Evolutionary conservation across 805 yeast species (phyloP).

Genomic region (Wickerhamiella nectarea): DNA sequence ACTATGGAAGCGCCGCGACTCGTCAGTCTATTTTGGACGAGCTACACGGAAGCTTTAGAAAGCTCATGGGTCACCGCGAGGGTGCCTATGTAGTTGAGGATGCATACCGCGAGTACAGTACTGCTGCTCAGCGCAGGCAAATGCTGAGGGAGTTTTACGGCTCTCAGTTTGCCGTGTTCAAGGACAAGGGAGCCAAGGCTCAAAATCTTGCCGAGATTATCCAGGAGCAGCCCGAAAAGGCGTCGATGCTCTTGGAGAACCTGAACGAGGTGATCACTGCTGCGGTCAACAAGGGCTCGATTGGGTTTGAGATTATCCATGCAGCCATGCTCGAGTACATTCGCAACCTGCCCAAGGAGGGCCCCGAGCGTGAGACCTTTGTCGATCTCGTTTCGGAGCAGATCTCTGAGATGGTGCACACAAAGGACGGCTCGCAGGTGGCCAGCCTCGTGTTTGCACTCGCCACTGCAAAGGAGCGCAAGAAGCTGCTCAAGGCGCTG

Average conservation of each 20-base stretch:
- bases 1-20: constrained; percentile 77
- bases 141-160: constrained; percentile 97
- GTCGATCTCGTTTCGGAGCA: constrained; percentile 76
- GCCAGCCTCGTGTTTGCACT: constrained; percentile 67
- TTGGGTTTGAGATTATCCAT: constrained; percentile 90
- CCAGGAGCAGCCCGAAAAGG: constrained; percentile 59
- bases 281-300: constrained; percentile 87
- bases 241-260: constrained; percentile 59
- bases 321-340: constrained; percentile 89
- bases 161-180: constrained; percentile 81
- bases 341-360: constrained; percentile 48
- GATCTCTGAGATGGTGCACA: constrained; percentile 87
- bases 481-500: constrained; percentile 54
- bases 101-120: constrained; percentile 69
- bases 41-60: constrained; percentile 80
- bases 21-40: constrained; percentile 66
- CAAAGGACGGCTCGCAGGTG: constrained; percentile 87
- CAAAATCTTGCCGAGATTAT: constrained; percentile 54
- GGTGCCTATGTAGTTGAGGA: constrained; percentile 98
- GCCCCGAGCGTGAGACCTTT: constrained; percentile 55
- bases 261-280: constrained; percentile 73
- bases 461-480: constrained; percentile 88
- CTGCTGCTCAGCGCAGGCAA: constrained; percentile 71
- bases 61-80: constrained; percentile 90
- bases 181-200: constrained; percentile 52